Percentiles rank a stretch among this genome's conserved stretches.
Evolutionary conservation across 1,284 basidiomycete genomes (phyloP).

Genomic region (Rhodotorula sp.): DNA sequence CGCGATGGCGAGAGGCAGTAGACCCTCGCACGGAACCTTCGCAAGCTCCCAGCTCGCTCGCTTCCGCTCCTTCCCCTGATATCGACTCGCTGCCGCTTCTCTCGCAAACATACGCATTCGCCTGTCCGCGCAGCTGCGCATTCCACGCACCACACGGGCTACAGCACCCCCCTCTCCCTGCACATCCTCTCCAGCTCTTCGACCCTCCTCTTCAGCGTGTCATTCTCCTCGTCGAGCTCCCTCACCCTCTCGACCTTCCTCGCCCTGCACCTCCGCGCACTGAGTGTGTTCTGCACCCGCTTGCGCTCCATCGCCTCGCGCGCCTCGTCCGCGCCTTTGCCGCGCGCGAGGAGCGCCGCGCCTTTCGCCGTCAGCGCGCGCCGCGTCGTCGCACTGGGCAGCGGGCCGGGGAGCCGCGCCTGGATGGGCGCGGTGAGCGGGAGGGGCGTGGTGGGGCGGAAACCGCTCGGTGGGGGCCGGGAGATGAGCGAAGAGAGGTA

Average conservation of each 20-base stretch:
- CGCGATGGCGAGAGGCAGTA: too few species aligned
- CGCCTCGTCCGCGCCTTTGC: constrained; percentile 19
- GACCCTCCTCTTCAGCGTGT: constrained; percentile 36
- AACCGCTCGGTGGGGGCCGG: constrained; percentile 19
- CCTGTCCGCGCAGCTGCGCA: too few species aligned
- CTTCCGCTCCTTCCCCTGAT: too few species aligned
- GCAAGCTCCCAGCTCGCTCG: too few species aligned
- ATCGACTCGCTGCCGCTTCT: too few species aligned
- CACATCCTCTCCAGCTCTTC: neutral
- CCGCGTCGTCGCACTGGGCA: constrained; percentile 61
- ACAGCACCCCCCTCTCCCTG: neutral
- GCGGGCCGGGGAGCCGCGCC: constrained; percentile 57
- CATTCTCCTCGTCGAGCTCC: constrained; percentile 61
- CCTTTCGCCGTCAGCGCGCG: constrained; percentile 61
- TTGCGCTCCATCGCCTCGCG: constrained; percentile 68
- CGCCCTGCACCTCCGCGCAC: constrained; percentile 69
- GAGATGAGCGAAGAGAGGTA: neutral
- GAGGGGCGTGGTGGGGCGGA: constrained; percentile 20
- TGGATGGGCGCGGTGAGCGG: constrained; percentile 32
- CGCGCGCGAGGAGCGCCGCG: constrained; percentile 45
- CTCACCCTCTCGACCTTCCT: constrained; percentile 71
- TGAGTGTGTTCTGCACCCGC: constrained; percentile 76
- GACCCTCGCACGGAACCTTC: too few species aligned
- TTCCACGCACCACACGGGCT: neutral
- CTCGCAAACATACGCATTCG: too few species aligned